Evolutionary conservation across 176 grass and related monocot genomes (phyloP).

Genomic region (Zoysia pacifica): DNA sequence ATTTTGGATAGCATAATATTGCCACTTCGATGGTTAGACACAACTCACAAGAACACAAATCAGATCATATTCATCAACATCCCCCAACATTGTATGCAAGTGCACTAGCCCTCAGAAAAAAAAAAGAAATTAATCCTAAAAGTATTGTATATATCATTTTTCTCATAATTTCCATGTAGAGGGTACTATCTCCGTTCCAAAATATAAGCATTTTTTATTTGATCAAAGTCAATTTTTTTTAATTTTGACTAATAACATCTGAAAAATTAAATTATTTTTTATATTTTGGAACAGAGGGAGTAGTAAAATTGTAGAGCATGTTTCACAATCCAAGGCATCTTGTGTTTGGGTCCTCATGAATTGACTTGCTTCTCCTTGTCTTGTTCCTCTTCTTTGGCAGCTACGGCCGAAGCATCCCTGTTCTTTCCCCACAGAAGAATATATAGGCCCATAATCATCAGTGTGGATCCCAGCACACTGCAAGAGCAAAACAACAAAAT

Average conservation of each 20-base stretch:
- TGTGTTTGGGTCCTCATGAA: slow-evolving; percentile 34
- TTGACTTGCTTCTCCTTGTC: slow-evolving; percentile 62
- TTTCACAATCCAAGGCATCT: slow-evolving; percentile 6
- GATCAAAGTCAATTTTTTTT: too few species aligned
- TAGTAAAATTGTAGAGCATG: not conserved
- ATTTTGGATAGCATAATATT: too few species aligned
- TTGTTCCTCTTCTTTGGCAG: slow-evolving; percentile 34
- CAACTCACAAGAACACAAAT: too few species aligned
- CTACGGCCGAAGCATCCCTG: slow-evolving; percentile 42
- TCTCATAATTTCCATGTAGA: not conserved
- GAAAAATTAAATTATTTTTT: too few species aligned
- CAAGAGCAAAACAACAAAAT: slow-evolving; percentile 38
- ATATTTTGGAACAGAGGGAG: not conserved
- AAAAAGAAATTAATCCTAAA: not conserved
- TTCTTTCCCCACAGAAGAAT: slow-evolving; percentile 96
- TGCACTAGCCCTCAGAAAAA: not conserved
- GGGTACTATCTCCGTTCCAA: too few species aligned
- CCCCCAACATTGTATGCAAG: too few species aligned
- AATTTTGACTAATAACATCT: too few species aligned
- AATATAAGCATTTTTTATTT: too few species aligned
- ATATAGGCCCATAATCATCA: slow-evolving; percentile 74
- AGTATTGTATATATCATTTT: not conserved
- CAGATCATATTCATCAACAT: too few species aligned
- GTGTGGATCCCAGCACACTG: slow-evolving; percentile 75
- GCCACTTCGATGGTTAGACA: too few species aligned